A percentile compares a stretch with the other conserved stretches of the same genome.
These are phyloP conservation scores for Mangifera indica DNA, from an alignment of 345 rosid genomes.

Conservation along the genomic window DNA sequence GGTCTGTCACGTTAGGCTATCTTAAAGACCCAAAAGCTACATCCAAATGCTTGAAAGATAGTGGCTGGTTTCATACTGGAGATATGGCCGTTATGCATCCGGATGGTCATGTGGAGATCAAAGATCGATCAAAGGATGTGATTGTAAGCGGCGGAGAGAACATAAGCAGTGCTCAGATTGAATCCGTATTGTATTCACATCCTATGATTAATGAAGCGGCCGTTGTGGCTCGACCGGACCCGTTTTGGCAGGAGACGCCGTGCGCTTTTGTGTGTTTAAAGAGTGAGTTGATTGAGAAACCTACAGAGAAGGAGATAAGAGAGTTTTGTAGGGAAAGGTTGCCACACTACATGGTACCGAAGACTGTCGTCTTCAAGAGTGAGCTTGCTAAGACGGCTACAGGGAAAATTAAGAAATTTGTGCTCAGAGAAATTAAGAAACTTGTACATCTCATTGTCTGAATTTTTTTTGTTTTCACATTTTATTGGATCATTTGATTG, in stretches of 20 bases:
- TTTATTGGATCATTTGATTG: too few relatives aligned
- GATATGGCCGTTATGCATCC: slow-evolving; percentile 61
- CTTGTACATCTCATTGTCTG: too few relatives aligned
- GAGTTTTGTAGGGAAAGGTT: slow-evolving; percentile 46
- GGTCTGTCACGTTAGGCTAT: slow-evolving; percentile 57
- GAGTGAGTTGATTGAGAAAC: slow-evolving; percentile 4
- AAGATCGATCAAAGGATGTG: slow-evolving; percentile 58
- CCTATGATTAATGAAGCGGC: slow-evolving; percentile 56
- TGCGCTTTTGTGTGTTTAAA: slow-evolving; percentile 66
- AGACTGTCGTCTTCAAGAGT: slow-evolving; percentile 42
- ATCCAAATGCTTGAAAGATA: slow-evolving; percentile 28
- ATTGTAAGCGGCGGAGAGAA: slow-evolving; percentile 67
- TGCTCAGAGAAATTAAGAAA: slow-evolving; percentile 47
- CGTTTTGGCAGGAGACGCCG: slow-evolving; percentile 63
- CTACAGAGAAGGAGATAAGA: slow-evolving; percentile 43
- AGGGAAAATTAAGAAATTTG: slow-evolving; percentile 56
- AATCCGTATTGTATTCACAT: slow-evolving; percentile 49
- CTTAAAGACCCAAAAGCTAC: slow-evolving; percentile 46
- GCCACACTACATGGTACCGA: slow-evolving; percentile 63
- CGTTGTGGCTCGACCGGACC: slow-evolving; percentile 54
- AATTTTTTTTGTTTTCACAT: too few relatives aligned
- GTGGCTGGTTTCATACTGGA: slow-evolving; percentile 63
- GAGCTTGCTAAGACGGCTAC: slow-evolving; percentile 67
- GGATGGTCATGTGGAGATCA: slow-evolving; percentile 55
- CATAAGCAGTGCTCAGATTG: slow-evolving; percentile 49